Evolutionary conservation across 2,329 filamentous ascomycete genomes (phyloP).

Genomic region (Phyllosticta paracitricarpa): DNA sequence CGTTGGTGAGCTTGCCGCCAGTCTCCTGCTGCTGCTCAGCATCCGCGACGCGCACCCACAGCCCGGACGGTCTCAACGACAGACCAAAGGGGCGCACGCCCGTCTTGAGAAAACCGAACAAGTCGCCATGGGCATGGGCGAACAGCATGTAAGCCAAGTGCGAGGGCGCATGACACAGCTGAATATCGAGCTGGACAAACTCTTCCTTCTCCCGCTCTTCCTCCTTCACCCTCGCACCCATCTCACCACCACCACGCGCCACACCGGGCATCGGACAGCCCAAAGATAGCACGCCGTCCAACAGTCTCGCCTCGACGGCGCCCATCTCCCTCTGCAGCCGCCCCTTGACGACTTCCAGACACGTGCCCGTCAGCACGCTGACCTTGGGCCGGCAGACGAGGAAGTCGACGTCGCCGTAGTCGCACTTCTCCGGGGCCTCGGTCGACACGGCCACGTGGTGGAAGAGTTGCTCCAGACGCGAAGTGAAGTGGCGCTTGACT

Average conservation of each 20-base stretch:
- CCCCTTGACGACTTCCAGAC: neutral
- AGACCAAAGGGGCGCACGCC: neutral
- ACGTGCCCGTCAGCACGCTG: slow-evolving; percentile 12
- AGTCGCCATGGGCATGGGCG: neutral
- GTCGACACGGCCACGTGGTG: slow-evolving; percentile 17
- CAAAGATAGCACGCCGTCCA: neutral
- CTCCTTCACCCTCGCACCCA: neutral
- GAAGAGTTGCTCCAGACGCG: slow-evolving; percentile 16
- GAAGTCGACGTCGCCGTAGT: slow-evolving; percentile 20
- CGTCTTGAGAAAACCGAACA: neutral
- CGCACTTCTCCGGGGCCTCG: slow-evolving; percentile 18
- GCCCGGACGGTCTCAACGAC: neutral
- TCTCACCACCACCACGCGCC: neutral
- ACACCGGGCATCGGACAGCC: neutral
- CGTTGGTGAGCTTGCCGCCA: no score
- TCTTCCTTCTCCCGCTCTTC: neutral
- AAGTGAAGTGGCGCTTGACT: slow-evolving; percentile 12
- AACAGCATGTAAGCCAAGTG: neutral
- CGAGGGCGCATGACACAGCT: neutral
- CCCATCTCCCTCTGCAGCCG: neutral
- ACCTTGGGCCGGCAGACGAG: slow-evolving; percentile 14
- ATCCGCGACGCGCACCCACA: neutral
- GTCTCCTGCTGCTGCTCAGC: neutral
- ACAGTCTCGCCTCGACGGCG: neutral
- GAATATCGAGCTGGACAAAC: neutral